These are phyloP conservation scores for Flammula alnicola DNA, from an alignment of 1,284 basidiomycete genomes.

Conservation along the genomic window DNA sequence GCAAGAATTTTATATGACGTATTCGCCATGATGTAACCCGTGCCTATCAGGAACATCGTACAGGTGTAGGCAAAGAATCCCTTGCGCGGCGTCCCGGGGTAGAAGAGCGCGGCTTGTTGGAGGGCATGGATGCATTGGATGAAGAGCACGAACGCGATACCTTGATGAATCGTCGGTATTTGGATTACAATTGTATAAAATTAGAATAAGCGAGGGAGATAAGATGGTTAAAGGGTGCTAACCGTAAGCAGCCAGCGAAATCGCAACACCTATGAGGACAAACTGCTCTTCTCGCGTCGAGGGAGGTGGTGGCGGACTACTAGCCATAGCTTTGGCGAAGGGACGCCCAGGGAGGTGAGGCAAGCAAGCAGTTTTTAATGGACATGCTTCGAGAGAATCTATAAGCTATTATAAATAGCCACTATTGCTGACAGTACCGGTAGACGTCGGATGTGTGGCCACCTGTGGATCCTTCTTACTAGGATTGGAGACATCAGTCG, in stretches of 20 bases:
- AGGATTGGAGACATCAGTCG: too few species aligned
- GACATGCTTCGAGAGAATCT: neutral
- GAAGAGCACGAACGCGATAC: slow-evolving; percentile 10
- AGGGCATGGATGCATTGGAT: slow-evolving; percentile 10
- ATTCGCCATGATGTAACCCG: slow-evolving; percentile 15
- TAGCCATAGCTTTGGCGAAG: neutral
- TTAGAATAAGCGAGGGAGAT: too few species aligned
- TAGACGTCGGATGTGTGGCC: neutral
- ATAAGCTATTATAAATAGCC: slow-evolving; percentile 4
- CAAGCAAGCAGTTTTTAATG: neutral
- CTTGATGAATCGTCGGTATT: neutral
- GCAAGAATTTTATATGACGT: slow-evolving; percentile 13
- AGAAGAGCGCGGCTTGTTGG: neutral
- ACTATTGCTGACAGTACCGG: neutral
- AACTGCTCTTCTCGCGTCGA: slow-evolving; percentile 9
- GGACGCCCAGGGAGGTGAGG: too few species aligned
- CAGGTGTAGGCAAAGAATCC: slow-evolving; percentile 9
- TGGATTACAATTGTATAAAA: neutral
- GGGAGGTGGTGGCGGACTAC: neutral
- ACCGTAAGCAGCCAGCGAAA: slow-evolving; percentile 12
- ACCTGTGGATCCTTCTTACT: neutral
- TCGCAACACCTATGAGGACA: slow-evolving; percentile 7
- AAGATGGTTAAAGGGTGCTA: too few species aligned
- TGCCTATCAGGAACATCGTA: slow-evolving; percentile 12
- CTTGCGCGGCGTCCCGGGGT: neutral